phyloP scores from a whole-genome alignment of 1,284 basidiomycete genomes.

The Apiotrichum brassicae region DNA sequence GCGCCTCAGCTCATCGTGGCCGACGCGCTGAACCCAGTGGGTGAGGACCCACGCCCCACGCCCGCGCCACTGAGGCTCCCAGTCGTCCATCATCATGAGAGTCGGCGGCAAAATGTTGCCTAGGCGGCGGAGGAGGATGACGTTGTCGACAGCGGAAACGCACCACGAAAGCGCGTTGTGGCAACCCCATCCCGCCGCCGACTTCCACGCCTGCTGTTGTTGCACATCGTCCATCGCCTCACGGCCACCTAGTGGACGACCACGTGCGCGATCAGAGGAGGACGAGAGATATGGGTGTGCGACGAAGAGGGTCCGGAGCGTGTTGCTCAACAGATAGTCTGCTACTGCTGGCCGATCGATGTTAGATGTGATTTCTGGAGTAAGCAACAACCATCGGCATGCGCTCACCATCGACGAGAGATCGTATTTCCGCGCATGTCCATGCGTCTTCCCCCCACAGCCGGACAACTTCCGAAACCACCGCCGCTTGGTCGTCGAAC shows the following conservation, averaged over 20 bases:
- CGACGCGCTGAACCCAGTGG: conserved; percentile 21
- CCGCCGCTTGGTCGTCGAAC: conserved; percentile 22
- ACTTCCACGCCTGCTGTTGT: conserved; percentile 33
- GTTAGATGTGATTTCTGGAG: conserved; percentile 3
- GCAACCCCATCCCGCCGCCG: conserved; percentile 24
- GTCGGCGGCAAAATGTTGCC: conserved; percentile 43
- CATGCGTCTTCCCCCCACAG: conserved; percentile 31
- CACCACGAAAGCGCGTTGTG: conserved; percentile 32
- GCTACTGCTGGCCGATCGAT: conserved; percentile 9
- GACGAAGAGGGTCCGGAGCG: conserved; percentile 24
- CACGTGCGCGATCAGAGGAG: conserved; percentile 6
- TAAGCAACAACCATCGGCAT: not conserved
- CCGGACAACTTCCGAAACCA: conserved; percentile 20
- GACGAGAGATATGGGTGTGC: conserved; percentile 26
- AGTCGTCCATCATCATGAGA: conserved; percentile 45
- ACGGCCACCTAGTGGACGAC: conserved; percentile 24
- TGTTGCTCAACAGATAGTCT: conserved; percentile 17
- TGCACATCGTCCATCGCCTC: conserved; percentile 31
- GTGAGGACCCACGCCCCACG: conserved; percentile 30
- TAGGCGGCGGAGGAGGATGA: conserved; percentile 18
- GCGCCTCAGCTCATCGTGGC: conserved; percentile 24
- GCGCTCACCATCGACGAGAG: conserved; percentile 25
- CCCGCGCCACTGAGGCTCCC: conserved; percentile 38
- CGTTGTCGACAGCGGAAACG: conserved; percentile 6
- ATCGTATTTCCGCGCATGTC: conserved; percentile 19